Base-by-base conservation (phyloP, 805 yeast species). In the Saccharomycopsis oosterbeekiorum region DNA sequence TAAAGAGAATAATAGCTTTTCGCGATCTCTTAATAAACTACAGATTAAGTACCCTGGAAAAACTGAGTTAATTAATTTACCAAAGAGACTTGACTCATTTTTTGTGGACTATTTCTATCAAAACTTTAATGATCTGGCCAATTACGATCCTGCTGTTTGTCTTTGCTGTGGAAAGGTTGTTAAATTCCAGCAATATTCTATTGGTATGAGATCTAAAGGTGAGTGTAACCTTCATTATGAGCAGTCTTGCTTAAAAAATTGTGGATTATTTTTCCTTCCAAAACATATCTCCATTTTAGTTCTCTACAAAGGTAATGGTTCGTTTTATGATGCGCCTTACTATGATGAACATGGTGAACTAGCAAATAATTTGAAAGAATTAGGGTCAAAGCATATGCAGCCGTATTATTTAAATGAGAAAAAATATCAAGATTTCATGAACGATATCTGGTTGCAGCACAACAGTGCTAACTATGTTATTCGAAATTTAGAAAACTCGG, bases 271-370 rank as follows among this genome's bases (percentile, higher is more conserved):
- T 66, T 73, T 90, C 56, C 68, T 88, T 1, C 93, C 96, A 1
- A 83, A 85, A 65, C 86, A 84, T 65, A 80, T 88, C 65, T 75
- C 85, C 12, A 69, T 88, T 29, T 73, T 90, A 58, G 69, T 89
- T 40, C 69, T 93, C 56, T 81, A 87, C 62, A 83, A 83, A 58
- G 86, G 85, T 8, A 85, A 87, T 42, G 99, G 99, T 0, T 83
- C 96, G 0, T 93, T 93, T 70, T 78, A 82, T 63, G 84, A 84
- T 40, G 86, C 96, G 2, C 98, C 98, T 0, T 93, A 85, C 69
- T 73, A 89, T 41, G 97, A 92, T 70, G 78, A 79, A 41, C 96
- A 90, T 70, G 97, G 97, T 0, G 97, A 92, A 68, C 72, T 84
- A 15, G 90, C 92, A 57, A 86, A 84, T 53, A 47, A 34, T 14